Conservation (phyloP, 495 filamentous ascomycete species). For the Trichocladium uniseriatum region DNA sequence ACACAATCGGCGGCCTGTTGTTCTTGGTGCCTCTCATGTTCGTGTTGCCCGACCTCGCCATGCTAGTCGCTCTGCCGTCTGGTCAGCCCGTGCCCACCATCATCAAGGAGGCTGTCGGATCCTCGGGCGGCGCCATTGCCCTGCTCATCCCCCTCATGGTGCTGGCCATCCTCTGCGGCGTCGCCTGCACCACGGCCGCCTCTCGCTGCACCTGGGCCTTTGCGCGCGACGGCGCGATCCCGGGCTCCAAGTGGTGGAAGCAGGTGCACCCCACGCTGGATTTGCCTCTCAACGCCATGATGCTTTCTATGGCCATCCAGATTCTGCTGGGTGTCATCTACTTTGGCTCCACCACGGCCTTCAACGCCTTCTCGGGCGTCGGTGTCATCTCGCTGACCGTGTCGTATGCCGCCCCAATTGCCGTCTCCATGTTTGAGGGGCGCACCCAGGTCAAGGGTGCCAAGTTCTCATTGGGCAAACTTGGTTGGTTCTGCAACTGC, state of each 20-base stretch:
- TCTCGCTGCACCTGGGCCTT: slow-evolving; percentile 54
- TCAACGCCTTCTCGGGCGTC: slow-evolving; percentile 55
- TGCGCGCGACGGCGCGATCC: slow-evolving; percentile 48
- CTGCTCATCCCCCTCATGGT: slow-evolving; percentile 42
- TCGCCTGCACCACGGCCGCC: slow-evolving; percentile 51
- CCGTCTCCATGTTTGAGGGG: slow-evolving; percentile 43
- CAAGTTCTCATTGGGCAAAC: slow-evolving; percentile 44
- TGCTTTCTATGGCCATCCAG: slow-evolving; percentile 41
- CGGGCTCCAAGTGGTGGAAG: slow-evolving; percentile 47
- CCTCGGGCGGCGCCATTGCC: slow-evolving; percentile 36
- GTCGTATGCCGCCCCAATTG: slow-evolving; percentile 51
- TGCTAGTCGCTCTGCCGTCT: slow-evolving; percentile 31
- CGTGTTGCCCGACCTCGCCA: slow-evolving; percentile 38
- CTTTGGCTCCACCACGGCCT: slow-evolving; percentile 43
- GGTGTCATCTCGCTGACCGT: slow-evolving; percentile 52
- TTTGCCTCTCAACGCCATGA: slow-evolving; percentile 44
- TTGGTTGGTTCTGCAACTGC: slow-evolving; percentile 50
- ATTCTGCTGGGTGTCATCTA: slow-evolving; percentile 42
- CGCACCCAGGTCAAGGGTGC: slow-evolving; percentile 44
- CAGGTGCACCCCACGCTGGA: slow-evolving; percentile 37
- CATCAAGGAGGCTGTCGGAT: slow-evolving; percentile 37
- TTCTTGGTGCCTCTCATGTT: slow-evolving; percentile 44
- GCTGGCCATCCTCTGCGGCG: slow-evolving; percentile 48
- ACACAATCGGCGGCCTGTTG: slow-evolving; percentile 39
- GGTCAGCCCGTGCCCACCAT: slow-evolving; percentile 39